Evolutionary conservation across 1,284 basidiomycete genomes (phyloP), one percentile per base, ranked within the genome.

Genomic region (Anthracocystis walkeri): DNA sequence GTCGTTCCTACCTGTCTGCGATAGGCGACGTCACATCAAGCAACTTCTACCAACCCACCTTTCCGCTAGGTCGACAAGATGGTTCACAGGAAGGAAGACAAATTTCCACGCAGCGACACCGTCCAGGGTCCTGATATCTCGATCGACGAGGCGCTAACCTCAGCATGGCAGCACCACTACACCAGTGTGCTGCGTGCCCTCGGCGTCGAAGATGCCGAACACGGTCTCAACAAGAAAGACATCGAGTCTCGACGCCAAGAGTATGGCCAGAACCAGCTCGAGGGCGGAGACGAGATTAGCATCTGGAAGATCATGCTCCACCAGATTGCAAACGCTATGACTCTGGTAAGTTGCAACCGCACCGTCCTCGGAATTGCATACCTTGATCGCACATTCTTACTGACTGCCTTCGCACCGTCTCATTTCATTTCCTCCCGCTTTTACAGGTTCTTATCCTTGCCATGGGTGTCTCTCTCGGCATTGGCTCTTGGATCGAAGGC

Each of bases 381-480:
- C 29, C 20, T 12, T 8, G 4, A 4, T 11, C 2, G 8, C 48
- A 20, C 11, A 14, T 21, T 20, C 18, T 23, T 21, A 7, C 38
- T 59, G 40, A 29, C 31, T 11, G 6, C 35, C 35, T 46, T 57
- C 10, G 18, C 29, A 1, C 27, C 38, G 44, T 12, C 0, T 55
- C 33, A n/a, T 49, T n/a, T 21, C 31, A 5, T 18, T 33, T 27
- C 4, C 55, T 74, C 56, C 75, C 18, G 8, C n/a, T 10, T 49
- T 29, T 12, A 38, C 48, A 49, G 48, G 48, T 83, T 18, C 84
- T 89, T 56, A 85, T 91, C 60, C 88, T 88, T 38, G 90, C 90
- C 31, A 88, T 91, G 86, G 88, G 88, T 8, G 87, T 91, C n/a
- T 90, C 90, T 5, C 90, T 91, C 64, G 90, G 82, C 12, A 83